phyloP scores from a whole-genome alignment of 495 filamentous ascomycete genomes.

The Trichoderma virens region DNA sequence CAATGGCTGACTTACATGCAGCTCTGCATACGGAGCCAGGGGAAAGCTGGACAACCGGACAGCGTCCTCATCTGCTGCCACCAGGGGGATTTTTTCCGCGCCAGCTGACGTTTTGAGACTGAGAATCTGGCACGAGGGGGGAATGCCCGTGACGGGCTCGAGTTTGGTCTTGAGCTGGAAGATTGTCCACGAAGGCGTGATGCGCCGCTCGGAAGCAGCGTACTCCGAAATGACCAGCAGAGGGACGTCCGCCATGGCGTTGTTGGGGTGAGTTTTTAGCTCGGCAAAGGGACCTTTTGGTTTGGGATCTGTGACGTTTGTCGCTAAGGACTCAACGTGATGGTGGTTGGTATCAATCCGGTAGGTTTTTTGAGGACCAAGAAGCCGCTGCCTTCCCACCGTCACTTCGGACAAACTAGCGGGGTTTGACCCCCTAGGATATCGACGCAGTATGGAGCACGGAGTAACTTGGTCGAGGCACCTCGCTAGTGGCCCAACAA shows the following conservation, averaged over 20 bases:
- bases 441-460: conserved; percentile 10
- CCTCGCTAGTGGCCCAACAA: conserved; percentile 1
- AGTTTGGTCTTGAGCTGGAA: conserved; percentile 78
- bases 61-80: conserved; percentile 60
- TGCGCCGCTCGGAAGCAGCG: conserved; percentile 70
- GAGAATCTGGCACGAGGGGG: conserved; percentile 70
- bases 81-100: conserved; percentile 43
- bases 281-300: background rate
- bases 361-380: background rate
- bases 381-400: background rate
- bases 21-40: conserved; percentile 63
- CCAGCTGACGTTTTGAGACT: conserved; percentile 51
- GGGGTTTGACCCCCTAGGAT: conserved; percentile 11
- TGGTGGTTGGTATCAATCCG: background rate
- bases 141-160: conserved; percentile 88
- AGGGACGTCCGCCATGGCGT: conserved; percentile 64
- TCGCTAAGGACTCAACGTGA: background rate
- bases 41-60: conserved; percentile 54
- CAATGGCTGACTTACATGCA: conserved; percentile 52
- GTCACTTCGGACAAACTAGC: background rate
- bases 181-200: conserved; percentile 90
- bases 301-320: background rate
- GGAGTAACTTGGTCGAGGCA: conserved; percentile 11
- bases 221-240: conserved; percentile 75
- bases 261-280: background rate